These are phyloP conservation scores for Ambrosiella xylebori DNA, from an alignment of 2,329 filamentous ascomycete genomes.

Conservation along the genomic window DNA sequence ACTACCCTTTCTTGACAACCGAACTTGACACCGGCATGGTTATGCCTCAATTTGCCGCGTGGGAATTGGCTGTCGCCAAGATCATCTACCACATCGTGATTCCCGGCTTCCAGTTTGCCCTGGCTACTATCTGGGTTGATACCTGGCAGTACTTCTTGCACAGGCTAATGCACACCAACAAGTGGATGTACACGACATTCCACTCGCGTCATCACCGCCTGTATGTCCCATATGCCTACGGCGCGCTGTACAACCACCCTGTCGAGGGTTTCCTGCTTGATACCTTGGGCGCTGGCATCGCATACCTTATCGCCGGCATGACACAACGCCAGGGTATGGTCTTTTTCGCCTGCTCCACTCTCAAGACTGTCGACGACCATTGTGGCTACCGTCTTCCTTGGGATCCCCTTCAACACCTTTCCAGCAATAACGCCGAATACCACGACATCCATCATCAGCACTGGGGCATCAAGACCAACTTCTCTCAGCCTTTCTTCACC, in stretches of 20 bases:
- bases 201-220: conserved; percentile 92
- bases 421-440: conserved; percentile 88
- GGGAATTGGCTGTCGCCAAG: conserved; percentile 63
- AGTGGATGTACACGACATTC: conserved; percentile 87
- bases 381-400: conserved; percentile 92
- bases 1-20: conserved; percentile 55
- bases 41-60: conserved; percentile 60
- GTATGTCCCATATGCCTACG: conserved; percentile 94
- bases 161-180: conserved; percentile 92
- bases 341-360: conserved; percentile 75
- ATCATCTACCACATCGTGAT: conserved; percentile 64
- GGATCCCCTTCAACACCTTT: conserved; percentile 83
- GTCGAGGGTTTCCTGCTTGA: conserved; percentile 88
- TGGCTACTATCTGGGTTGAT: conserved; percentile 65
- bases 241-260: conserved; percentile 91
- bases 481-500: conserved; percentile 81
- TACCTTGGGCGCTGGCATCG: conserved; percentile 70
- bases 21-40: conserved; percentile 33
- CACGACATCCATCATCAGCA: conserved; percentile 98
- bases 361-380: conserved; percentile 97
- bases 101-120: conserved; percentile 57
- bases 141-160: conserved; percentile 98
- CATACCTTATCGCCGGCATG: conserved; percentile 67
- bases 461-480: conserved; percentile 97
- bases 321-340: conserved; percentile 71